Conservation (phyloP, 495 filamentous ascomycete genomes). For the Tuber brumale region DNA sequence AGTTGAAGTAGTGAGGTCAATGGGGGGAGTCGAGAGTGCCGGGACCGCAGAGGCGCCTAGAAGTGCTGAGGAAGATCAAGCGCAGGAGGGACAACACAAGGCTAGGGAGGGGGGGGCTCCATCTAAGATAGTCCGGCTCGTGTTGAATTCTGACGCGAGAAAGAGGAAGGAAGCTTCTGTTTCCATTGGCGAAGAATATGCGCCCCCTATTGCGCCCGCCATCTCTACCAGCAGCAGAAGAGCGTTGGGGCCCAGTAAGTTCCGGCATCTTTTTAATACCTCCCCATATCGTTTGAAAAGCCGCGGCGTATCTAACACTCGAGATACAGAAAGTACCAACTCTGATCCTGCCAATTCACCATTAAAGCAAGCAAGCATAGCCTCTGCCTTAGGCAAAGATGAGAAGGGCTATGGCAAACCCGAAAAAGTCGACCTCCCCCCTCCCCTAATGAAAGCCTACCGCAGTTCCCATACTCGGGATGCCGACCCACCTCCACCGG, state of each 20-base stretch:
- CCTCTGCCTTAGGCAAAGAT: slow-evolving; percentile 11
- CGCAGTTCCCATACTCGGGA: slow-evolving; percentile 28
- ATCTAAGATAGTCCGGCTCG: slow-evolving; percentile 7
- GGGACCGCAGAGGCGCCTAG: not conserved
- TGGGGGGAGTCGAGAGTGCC: not conserved
- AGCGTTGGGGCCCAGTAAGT: slow-evolving; percentile 58
- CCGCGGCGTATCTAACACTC: slow-evolving; percentile 35
- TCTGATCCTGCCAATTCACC: slow-evolving; percentile 46
- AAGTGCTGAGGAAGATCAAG: not conserved
- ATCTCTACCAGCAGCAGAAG: slow-evolving; percentile 43
- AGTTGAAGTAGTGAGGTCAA: slow-evolving; percentile 4
- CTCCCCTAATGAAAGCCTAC: slow-evolving; percentile 29
- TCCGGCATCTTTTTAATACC: slow-evolving; percentile 10
- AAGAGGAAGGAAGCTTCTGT: not conserved
- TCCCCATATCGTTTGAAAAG: slow-evolving; percentile 2
- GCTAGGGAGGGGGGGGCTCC: slow-evolving; percentile 11
- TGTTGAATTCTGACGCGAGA: not conserved
- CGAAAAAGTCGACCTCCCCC: slow-evolving; percentile 22
- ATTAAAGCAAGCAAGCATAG: slow-evolving; percentile 37
- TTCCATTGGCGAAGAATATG: not conserved
- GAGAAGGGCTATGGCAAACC: slow-evolving; percentile 22
- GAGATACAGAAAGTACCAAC: slow-evolving; percentile 51
- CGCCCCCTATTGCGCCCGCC: not conserved
- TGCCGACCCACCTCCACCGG: slow-evolving; percentile 51
- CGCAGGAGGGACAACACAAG: not conserved